Evolutionary conservation across 139 green algal species (phyloP).

Genomic region (Chlorokybus atmophyticus): DNA sequence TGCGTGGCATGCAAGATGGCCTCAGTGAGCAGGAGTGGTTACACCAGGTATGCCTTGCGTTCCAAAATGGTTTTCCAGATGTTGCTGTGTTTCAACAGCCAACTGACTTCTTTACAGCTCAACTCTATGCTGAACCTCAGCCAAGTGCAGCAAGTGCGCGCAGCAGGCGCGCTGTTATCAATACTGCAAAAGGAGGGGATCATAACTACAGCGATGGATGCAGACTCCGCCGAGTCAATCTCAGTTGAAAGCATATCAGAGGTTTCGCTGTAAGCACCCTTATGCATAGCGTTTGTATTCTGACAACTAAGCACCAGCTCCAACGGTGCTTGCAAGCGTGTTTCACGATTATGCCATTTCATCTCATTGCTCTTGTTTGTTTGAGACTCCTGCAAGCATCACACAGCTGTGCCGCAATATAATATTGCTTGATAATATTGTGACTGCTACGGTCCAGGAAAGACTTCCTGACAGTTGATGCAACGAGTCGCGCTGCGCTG

Average conservation of each 20-base stretch:
- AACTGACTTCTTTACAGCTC: conserved; percentile 12
- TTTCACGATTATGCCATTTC: background rate
- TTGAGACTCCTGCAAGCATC: conserved; percentile 1
- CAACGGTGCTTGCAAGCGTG: conserved; percentile 1
- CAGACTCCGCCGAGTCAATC: background rate
- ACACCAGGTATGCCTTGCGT: conserved; percentile 2
- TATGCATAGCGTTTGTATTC: conserved; percentile 2
- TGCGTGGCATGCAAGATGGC: conserved; percentile 16
- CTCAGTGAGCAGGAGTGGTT: conserved; percentile 11
- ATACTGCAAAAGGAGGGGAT: conserved; percentile 21
- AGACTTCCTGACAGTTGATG: conserved; percentile 12
- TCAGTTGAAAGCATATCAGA: background rate
- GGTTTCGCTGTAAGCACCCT: background rate
- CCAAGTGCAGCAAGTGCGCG: conserved; percentile 21
- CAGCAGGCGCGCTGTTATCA: conserved; percentile 14
- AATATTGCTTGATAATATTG: too few species aligned
- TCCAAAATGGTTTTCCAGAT: background rate
- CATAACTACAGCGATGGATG: conserved; percentile 10
- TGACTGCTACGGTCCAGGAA: too few species aligned
- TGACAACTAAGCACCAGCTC: background rate
- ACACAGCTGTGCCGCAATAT: too few species aligned
- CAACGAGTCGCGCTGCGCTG: conserved; percentile 13
- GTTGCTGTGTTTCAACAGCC: background rate
- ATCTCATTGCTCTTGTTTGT: conserved; percentile 5
- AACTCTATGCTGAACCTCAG: conserved; percentile 22